These are phyloP conservation scores for Pichia sp. DNA, from an alignment of 1,139 yeast species.

Conservation along the genomic window DNA sequence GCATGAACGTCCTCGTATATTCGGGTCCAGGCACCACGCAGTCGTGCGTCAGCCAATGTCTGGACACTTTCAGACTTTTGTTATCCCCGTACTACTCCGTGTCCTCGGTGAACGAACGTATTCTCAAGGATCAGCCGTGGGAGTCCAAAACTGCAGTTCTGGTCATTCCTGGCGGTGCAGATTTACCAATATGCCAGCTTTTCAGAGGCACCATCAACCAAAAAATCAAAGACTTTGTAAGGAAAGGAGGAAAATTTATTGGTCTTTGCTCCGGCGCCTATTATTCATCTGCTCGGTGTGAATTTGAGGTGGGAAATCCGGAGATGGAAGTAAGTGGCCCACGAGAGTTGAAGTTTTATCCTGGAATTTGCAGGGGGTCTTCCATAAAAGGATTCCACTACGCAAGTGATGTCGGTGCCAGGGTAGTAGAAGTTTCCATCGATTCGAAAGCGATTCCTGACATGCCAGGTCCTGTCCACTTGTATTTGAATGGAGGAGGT, in stretches of 20 bases:
- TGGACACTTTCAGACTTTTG: slow-evolving; percentile 66
- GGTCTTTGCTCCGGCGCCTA: slow-evolving; percentile 99
- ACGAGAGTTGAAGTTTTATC: slow-evolving; percentile 74
- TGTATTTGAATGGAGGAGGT: slow-evolving; percentile 86
- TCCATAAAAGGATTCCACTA: slow-evolving; percentile 79
- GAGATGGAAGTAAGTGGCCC: slow-evolving; percentile 77
- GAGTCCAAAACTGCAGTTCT: slow-evolving; percentile 67
- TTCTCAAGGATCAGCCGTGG: slow-evolving; percentile 85
- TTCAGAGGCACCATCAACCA: slow-evolving; percentile 68
- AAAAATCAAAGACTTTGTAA: slow-evolving; percentile 59
- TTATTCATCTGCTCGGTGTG: slow-evolving; percentile 69
- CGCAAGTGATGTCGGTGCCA: slow-evolving; percentile 70
- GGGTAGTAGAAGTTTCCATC: slow-evolving; percentile 48
- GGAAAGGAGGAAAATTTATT: slow-evolving; percentile 72
- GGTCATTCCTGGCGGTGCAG: slow-evolving; percentile 97
- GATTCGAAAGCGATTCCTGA: slow-evolving; percentile 31
- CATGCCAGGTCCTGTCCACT: slow-evolving; percentile 23
- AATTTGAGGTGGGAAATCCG: slow-evolving; percentile 74
- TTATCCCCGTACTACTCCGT: slow-evolving; percentile 92
- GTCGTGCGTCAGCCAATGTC: slow-evolving; percentile 79
- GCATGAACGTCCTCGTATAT: slow-evolving; percentile 78
- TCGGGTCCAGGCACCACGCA: slow-evolving; percentile 81
- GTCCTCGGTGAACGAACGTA: slow-evolving; percentile 57
- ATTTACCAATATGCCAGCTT: slow-evolving; percentile 66
- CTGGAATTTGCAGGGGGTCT: slow-evolving; percentile 79